Evolutionary conservation across 2,329 filamentous ascomycete genomes (phyloP).

Genomic region (Podosphaera leucotricha): DNA sequence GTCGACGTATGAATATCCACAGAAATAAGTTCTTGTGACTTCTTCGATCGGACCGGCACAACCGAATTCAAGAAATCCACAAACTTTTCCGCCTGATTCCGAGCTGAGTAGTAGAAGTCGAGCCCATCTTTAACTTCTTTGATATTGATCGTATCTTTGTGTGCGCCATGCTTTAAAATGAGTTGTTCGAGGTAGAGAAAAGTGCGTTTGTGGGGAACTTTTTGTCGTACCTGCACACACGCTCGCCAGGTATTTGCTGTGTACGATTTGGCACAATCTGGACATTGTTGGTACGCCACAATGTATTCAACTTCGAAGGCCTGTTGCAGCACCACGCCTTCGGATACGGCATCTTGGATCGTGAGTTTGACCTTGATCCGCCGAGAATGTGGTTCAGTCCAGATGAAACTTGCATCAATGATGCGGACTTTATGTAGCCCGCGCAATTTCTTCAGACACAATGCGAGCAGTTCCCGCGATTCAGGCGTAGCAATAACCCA

Average conservation of each 20-base stretch:
- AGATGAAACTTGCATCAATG: conserved; percentile 88
- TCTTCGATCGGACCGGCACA: conserved; percentile 54
- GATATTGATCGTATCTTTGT: conserved; percentile 90
- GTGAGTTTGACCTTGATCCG: conserved; percentile 89
- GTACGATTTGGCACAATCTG: conserved; percentile 86
- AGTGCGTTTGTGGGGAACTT: conserved; percentile 84
- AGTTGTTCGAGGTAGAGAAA: conserved; percentile 74
- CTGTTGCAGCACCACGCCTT: conserved; percentile 57
- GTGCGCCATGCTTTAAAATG: conserved; percentile 80
- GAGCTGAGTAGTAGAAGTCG: conserved; percentile 79
- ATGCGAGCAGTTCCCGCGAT: conserved; percentile 73
- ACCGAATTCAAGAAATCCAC: conserved; percentile 75
- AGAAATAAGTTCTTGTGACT: conserved; percentile 81
- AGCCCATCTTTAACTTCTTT: conserved; percentile 90
- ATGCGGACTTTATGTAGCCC: conserved; percentile 79
- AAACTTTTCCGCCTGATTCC: conserved; percentile 82
- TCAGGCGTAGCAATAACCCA: conserved; percentile 75
- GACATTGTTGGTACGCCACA: conserved; percentile 77
- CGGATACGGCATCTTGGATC: conserved; percentile 47
- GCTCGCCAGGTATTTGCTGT: conserved; percentile 93
- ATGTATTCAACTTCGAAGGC: conserved; percentile 87
- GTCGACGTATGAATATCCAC: conserved; percentile 77
- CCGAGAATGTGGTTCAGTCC: conserved; percentile 92
- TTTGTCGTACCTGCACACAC: conserved; percentile 82
- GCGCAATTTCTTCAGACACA: conserved; percentile 72